phyloP scores from a whole-genome alignment of 345 rosid species.

The Aethionema arabicum region DNA sequence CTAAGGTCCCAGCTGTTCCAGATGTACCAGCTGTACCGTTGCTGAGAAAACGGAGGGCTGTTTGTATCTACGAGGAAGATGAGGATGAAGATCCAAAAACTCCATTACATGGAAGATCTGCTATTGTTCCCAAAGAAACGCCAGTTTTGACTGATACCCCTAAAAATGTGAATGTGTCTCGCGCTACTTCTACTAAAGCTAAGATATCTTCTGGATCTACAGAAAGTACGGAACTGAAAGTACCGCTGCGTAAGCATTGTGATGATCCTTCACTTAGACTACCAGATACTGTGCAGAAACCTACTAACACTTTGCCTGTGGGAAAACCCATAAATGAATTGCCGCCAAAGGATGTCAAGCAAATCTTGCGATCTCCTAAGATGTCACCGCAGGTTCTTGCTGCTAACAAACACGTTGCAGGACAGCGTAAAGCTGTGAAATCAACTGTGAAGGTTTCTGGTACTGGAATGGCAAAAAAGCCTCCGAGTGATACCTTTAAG shows the following conservation, averaged over 20 bases:
- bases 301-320: slow-evolving; percentile 37
- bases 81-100: slow-evolving; percentile 76
- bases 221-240: slow-evolving; percentile 41
- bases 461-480: slow-evolving; percentile 48
- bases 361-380: slow-evolving; percentile 48
- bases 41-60: slow-evolving; percentile 77
- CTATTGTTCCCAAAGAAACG: slow-evolving; percentile 38
- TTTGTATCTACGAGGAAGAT: slow-evolving; percentile 72
- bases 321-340: slow-evolving; percentile 48
- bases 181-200: slow-evolving; percentile 34
- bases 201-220: slow-evolving; percentile 39
- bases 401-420: slow-evolving; percentile 41
- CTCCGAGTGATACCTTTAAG: slow-evolving; percentile 49
- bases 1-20: slow-evolving; percentile 41
- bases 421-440: slow-evolving; percentile 45
- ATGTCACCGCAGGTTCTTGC: slow-evolving; percentile 49
- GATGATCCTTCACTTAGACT: slow-evolving; percentile 40
- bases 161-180: slow-evolving; percentile 37
- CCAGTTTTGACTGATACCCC: slow-evolving; percentile 36
- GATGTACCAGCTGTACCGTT: slow-evolving; percentile 39
- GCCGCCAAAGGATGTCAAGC: slow-evolving; percentile 45
- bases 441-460: slow-evolving; percentile 44
- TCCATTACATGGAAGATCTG: slow-evolving; percentile 75
- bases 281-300: slow-evolving; percentile 37
- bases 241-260: slow-evolving; percentile 38